A percentile compares a stretch with the other conserved stretches of the same genome.
phyloP scores from a whole-genome alignment of 1,284 basidiomycete species.

The Irpex lacteus region DNA sequence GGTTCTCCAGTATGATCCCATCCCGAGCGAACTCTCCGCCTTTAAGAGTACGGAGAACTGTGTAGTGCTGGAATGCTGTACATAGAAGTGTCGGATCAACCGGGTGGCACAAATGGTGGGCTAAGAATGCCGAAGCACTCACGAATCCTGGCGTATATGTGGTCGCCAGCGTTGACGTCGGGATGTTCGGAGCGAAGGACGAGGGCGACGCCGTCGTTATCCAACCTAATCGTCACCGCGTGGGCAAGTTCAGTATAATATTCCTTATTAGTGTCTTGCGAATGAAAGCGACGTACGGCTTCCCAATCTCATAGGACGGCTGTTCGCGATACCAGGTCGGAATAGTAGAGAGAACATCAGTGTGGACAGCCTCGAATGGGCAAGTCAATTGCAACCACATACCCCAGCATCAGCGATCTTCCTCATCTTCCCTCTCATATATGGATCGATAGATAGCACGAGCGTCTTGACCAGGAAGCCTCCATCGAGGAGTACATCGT shows the following conservation, averaged over 20 bases:
- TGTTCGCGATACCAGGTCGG: neutral
- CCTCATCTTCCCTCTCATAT: conserved; percentile 39
- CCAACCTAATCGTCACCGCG: neutral
- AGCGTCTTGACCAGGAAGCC: conserved; percentile 49
- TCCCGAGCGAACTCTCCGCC: neutral
- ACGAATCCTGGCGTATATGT: conserved; percentile 36
- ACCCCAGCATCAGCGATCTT: neutral
- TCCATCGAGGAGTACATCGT: conserved; percentile 44
- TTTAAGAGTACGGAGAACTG: neutral
- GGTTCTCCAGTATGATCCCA: conserved; percentile 19
- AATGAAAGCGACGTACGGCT: neutral
- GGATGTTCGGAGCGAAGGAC: conserved; percentile 40
- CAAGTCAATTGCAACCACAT: neutral
- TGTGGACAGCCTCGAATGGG: neutral
- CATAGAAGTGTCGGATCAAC: neutral
- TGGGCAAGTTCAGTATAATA: no score
- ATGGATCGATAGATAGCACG: conserved; percentile 48
- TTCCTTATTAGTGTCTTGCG: no score
- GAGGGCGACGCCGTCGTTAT: conserved; percentile 34
- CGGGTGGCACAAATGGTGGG: neutral
- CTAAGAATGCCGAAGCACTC: neutral
- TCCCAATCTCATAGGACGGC: neutral
- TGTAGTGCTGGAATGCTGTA: neutral
- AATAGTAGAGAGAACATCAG: neutral
- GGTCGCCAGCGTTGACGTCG: conserved; percentile 37